Evolutionary conservation across 192 early-diverging fungal species (phyloP).

Genomic region (Podila minutissima): DNA sequence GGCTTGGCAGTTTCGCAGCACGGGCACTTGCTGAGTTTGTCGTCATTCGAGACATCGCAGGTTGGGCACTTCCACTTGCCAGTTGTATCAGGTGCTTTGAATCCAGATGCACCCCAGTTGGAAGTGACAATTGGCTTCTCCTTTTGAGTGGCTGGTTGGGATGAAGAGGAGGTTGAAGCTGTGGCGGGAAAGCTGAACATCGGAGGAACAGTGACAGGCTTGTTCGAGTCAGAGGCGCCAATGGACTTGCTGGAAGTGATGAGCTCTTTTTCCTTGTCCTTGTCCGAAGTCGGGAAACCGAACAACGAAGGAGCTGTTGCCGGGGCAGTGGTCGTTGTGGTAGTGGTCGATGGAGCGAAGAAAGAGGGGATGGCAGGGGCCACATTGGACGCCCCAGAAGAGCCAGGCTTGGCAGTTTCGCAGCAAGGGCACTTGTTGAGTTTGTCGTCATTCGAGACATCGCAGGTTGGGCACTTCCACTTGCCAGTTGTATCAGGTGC

Average conservation of each 20-base stretch:
- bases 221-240: too few species aligned
- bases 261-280: too few species aligned
- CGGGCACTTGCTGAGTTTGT: conserved; percentile 18
- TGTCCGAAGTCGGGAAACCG: too few species aligned
- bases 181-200: too few species aligned
- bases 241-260: too few species aligned
- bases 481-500: conserved; percentile 16
- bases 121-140: conserved; percentile 1
- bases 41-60: conserved; percentile 22
- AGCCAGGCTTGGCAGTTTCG: conserved; percentile 1
- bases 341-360: neutral
- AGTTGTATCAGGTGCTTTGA: conserved; percentile 11
- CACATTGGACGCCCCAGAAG: neutral
- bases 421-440: conserved; percentile 5
- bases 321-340: neutral
- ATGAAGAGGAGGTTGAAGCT: too few species aligned
- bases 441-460: conserved; percentile 15
- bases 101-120: conserved; percentile 1
- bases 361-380: too few species aligned
- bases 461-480: conserved; percentile 45
- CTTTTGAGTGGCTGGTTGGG: too few species aligned
- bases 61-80: conserved; percentile 44
- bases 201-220: too few species aligned
- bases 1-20: conserved; percentile 33
- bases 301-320: too few species aligned